A percentile compares a stretch with the other conserved stretches of the same genome.
Conservation (phyloP, 305 asterid genomes). For the Fraxinus baroniana region DNA sequence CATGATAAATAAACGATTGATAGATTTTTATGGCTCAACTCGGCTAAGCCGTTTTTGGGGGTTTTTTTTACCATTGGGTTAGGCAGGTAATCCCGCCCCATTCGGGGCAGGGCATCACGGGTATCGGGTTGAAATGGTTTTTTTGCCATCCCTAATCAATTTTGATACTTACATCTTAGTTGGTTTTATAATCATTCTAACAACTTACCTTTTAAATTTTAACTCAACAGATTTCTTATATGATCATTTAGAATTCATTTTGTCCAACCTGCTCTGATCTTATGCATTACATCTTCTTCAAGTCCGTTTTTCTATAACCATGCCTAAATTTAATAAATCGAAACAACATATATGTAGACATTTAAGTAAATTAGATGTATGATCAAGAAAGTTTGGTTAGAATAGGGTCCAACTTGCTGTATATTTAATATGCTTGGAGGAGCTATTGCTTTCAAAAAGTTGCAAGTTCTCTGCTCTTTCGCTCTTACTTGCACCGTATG, state of each 20-base stretch:
- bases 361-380: neutral
- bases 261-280: neutral
- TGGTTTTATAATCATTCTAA: neutral
- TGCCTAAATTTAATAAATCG: neutral
- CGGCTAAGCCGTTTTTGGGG: no score
- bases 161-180: neutral
- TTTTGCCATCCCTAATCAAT: neutral
- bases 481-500: neutral
- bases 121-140: no score
- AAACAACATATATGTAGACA: neutral
- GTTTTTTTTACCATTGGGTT: no score
- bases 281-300: neutral
- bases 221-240: neutral
- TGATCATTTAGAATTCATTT: neutral
- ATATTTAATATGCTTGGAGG: neutral
- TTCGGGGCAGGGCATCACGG: no score
- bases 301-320: neutral
- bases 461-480: neutral
- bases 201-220: neutral
- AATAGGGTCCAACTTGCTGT: neutral
- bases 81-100: no score
- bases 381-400: neutral
- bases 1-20: no score
- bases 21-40: no score
- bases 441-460: neutral